phyloP scores from a whole-genome alignment of 495 filamentous ascomycete genomes.

The Gamarada debralockiae region DNA sequence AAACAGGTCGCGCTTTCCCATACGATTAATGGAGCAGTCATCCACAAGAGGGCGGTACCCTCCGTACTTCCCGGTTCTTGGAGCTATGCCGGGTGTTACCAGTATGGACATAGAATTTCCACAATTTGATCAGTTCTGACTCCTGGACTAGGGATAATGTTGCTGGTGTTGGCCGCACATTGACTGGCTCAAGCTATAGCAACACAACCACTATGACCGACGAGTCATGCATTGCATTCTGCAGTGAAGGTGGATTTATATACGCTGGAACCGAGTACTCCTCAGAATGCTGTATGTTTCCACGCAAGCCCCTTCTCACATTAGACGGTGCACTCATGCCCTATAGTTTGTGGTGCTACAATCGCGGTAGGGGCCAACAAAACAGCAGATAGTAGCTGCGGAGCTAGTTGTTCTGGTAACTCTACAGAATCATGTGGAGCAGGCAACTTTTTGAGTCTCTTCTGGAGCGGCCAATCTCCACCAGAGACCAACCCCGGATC shows the following conservation, averaged over 20 bases:
- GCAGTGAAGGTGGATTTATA: slow-evolving; percentile 27
- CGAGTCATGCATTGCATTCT: slow-evolving; percentile 34
- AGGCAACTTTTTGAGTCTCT: slow-evolving; percentile 29
- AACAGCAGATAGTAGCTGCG: slow-evolving; percentile 8
- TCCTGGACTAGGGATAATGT: neutral
- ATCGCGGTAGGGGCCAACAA: slow-evolving; percentile 2
- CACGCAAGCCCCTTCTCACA: slow-evolving; percentile 5
- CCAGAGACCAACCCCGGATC: slow-evolving; percentile 1
- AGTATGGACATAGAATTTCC: neutral
- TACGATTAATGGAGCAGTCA: too few relatives aligned
- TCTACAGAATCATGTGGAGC: slow-evolving; percentile 20
- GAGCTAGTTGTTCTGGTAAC: slow-evolving; percentile 21
- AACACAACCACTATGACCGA: slow-evolving; percentile 30
- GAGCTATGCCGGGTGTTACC: slow-evolving; percentile 12
- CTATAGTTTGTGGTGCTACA: slow-evolving; percentile 10
- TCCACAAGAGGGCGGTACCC: too few relatives aligned
- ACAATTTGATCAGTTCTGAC: too few relatives aligned
- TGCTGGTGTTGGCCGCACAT: slow-evolving; percentile 12
- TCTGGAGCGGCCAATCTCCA: slow-evolving; percentile 7
- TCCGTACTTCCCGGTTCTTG: slow-evolving; percentile 8
- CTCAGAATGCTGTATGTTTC: slow-evolving; percentile 18
- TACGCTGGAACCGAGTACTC: slow-evolving; percentile 40
- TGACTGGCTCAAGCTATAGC: slow-evolving; percentile 3
- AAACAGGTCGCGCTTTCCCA: too few relatives aligned
- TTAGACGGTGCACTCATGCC: too few relatives aligned